Percentiles rank a stretch among this genome's conserved stretches.
Conservation (phyloP, 2,329 filamentous ascomycete genomes). For the Colletotrichum truncatum region DNA sequence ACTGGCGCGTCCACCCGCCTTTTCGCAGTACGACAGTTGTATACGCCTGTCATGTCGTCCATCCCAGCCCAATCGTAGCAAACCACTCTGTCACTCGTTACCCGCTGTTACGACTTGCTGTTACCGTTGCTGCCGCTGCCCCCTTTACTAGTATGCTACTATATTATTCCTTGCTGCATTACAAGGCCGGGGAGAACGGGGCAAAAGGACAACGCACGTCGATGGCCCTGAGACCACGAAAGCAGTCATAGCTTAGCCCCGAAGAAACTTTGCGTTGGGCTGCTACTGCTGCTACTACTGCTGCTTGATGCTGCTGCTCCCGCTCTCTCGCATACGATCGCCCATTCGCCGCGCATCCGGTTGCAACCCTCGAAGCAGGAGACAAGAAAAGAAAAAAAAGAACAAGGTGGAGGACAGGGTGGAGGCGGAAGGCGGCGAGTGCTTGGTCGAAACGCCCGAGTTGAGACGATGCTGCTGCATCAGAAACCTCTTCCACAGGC, state of each 20-base stretch:
- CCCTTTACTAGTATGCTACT: too few species aligned
- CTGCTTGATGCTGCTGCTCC: slow-evolving; percentile 8
- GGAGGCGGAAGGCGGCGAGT: neutral
- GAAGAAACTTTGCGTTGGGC: neutral
- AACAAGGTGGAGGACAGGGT: neutral
- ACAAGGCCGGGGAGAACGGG: neutral
- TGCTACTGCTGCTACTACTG: neutral
- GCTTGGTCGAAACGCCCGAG: neutral
- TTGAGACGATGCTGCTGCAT: slow-evolving; percentile 27
- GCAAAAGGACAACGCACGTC: neutral
- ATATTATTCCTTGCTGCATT: too few species aligned
- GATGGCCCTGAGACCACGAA: neutral
- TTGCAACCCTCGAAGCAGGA: slow-evolving; percentile 8
- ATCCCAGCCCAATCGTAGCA: neutral
- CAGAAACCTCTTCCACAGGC: slow-evolving; percentile 2
- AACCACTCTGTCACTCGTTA: neutral
- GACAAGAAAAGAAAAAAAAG: neutral
- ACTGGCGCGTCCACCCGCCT: neutral
- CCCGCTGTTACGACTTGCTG: neutral
- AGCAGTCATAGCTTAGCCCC: neutral
- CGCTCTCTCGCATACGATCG: slow-evolving; percentile 20
- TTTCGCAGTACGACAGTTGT: slow-evolving; percentile 2
- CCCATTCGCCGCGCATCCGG: slow-evolving; percentile 23
- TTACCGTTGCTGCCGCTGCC: neutral
- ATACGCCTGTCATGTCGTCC: slow-evolving; percentile 7